Evolutionary conservation across 495 filamentous ascomycete genomes (phyloP).

Genomic region (Penicillium verhagenii): DNA sequence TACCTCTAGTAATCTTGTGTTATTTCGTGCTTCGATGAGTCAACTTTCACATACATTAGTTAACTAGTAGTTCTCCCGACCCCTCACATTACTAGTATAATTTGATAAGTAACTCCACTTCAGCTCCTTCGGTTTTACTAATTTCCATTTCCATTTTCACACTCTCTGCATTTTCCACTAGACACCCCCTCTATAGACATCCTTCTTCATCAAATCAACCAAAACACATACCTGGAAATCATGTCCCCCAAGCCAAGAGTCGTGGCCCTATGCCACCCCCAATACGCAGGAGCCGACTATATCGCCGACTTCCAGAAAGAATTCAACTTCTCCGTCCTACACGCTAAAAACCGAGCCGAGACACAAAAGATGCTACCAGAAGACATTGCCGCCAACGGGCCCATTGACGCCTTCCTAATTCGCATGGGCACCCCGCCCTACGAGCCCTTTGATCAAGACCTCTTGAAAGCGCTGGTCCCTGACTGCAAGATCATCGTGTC

Average conservation of each 20-base stretch:
- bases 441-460: constrained; percentile 39
- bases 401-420: constrained; percentile 36
- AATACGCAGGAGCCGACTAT: constrained; percentile 10
- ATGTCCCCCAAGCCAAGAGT: constrained; percentile 13
- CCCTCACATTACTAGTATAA: too few species aligned
- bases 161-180: too few species aligned
- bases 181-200: too few species aligned
- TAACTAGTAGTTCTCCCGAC: too few species aligned
- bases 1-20: too few species aligned
- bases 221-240: too few species aligned
- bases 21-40: too few species aligned
- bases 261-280: constrained; percentile 12
- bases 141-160: too few species aligned
- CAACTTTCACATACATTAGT: too few species aligned
- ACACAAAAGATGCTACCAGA: constrained; percentile 14
- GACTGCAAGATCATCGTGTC: constrained; percentile 35
- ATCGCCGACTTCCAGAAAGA: constrained; percentile 13
- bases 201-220: too few species aligned
- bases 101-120: too few species aligned
- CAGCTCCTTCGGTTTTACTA: too few species aligned
- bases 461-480: constrained; percentile 25
- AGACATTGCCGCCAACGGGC: constrained; percentile 21
- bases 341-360: constrained; percentile 18
- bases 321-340: constrained; percentile 18
- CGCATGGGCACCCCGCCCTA: constrained; percentile 39